Evolutionary conservation across 441 rosid genomes (phyloP).

Genomic region (Monsonia emarginata): DNA sequence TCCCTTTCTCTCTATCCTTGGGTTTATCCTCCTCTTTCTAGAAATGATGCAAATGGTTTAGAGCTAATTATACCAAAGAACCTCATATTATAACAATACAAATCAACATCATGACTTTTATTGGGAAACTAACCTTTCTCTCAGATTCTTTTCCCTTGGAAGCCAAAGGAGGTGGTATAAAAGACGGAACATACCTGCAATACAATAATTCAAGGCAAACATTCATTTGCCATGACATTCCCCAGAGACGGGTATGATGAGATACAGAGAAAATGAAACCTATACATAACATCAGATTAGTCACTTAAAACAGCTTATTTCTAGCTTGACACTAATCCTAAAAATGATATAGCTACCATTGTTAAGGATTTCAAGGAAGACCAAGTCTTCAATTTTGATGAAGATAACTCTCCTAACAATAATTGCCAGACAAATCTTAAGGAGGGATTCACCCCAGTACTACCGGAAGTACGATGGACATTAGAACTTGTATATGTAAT

Average conservation of each 20-base stretch:
- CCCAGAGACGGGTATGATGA: background rate
- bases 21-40: slow-evolving; percentile 76
- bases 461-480: background rate
- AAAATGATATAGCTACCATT: background rate
- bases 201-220: slow-evolving; percentile 32
- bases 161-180: slow-evolving; percentile 88
- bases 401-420: background rate
- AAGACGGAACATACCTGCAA: slow-evolving; percentile 98
- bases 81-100: background rate
- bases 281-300: background rate
- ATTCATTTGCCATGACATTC: slow-evolving; percentile 27
- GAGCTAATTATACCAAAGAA: slow-evolving; percentile 8
- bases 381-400: no score
- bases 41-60: slow-evolving; percentile 18
- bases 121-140: slow-evolving; percentile 53
- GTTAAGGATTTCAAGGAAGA: background rate
- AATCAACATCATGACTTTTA: slow-evolving; percentile 5
- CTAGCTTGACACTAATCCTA: background rate
- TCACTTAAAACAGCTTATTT: background rate
- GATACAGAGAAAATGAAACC: background rate
- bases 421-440: background rate
- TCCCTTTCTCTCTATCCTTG: slow-evolving; percentile 82
- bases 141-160: slow-evolving; percentile 79
- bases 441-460: background rate
- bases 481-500: background rate